Conservation (phyloP, 2,329 filamentous ascomycete genomes). For the Sporothrix euskadiensis region DNA sequence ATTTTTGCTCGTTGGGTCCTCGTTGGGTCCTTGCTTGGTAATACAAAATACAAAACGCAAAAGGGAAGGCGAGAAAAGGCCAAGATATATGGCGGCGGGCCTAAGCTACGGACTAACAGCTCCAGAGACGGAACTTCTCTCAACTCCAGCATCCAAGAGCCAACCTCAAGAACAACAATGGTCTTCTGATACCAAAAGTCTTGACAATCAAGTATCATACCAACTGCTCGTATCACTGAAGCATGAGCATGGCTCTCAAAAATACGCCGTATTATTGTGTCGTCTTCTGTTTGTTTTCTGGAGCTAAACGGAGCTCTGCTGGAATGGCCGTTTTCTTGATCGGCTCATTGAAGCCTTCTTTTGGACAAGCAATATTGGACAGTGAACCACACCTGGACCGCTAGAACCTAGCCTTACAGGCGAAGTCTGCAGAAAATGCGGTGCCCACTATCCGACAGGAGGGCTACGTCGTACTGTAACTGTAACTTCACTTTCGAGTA, state of each 20-base stretch:
- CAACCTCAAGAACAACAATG: too few relatives aligned
- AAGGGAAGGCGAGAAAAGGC: not conserved
- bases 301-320: not conserved
- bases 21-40: not conserved
- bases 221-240: not conserved
- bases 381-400: too few relatives aligned
- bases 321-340: not conserved
- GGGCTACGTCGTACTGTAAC: not conserved
- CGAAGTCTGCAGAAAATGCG: not conserved
- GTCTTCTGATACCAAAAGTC: not conserved
- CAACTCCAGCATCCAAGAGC: too few relatives aligned
- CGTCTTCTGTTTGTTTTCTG: not conserved
- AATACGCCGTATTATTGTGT: not conserved
- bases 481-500: too few relatives aligned
- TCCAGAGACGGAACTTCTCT: too few relatives aligned
- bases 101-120: not conserved
- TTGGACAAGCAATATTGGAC: not conserved
- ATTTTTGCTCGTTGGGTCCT: not conserved
- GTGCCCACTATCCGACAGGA: not conserved
- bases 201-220: not conserved
- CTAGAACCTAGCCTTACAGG: slow-evolving; percentile 4
- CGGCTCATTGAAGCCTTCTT: slow-evolving; percentile 2
- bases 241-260: too few relatives aligned
- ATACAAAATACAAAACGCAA: not conserved
- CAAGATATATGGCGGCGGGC: not conserved